Base-by-base conservation (phyloP, 305 asterid species). In the Fraxinus greggii region DNA sequence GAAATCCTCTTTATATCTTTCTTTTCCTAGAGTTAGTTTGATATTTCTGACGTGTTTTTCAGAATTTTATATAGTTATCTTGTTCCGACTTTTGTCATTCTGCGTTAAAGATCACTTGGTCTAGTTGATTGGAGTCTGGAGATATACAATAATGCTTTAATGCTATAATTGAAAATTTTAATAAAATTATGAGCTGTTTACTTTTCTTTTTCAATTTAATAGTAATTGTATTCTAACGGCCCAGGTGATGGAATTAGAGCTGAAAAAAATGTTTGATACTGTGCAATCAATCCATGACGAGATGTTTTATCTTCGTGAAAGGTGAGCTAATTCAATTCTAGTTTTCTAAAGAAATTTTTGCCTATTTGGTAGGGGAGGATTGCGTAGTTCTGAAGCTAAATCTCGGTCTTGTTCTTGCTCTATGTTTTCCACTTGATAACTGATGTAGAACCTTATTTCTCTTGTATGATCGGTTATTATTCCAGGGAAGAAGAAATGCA, bases 401-500 rank as follows among this genome's bases (percentile, higher is more conserved):
- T 45, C 19, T 13, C 3, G 3, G 65, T n/a, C 26, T n/a, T 19
- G 28, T 56, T n/a, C 67, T 56, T 67, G 38, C 21, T 13, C 74
- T 28, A 13, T n/a, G 28, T 13, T 26, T 72, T 82, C 6, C 23
- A 31, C 67, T 65, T 35, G 38, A 72, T 48, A 5, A 73, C n/a
- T 8, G 75, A 24, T 5, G n/a, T 6, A 9, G 33, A 15, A 70
- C 61, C 74, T 77, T 21, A 45, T 75, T 51, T 31, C 36, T 77
- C 31, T 63, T 59, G 1, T 0, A 26, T 12, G 7, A 17, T 84
- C 29, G 78, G 38, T 75, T 82, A 72, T 59, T 78, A 12, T 76
- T 83, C 75, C 92, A 94, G 99, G 93, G 97, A 93, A 87, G 90
- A 89, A 72, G 97, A 93, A 89, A 97, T 97, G 99, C 98, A 93